Evolutionary conservation across 2,329 filamentous ascomycete species (phyloP).

Genomic region (Fusarium sp.): DNA sequence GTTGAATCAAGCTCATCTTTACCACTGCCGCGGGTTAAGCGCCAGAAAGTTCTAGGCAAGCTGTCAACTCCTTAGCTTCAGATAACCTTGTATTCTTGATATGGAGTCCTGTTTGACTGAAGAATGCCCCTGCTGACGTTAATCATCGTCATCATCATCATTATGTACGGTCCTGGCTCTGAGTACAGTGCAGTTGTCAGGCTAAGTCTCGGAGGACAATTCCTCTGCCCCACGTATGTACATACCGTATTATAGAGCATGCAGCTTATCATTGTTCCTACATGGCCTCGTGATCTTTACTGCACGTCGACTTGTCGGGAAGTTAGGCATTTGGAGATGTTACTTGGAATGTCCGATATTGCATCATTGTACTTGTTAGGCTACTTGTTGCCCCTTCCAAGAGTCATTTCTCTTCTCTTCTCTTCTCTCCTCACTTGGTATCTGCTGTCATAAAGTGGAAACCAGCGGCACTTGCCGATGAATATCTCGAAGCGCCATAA

Average conservation of each 20-base stretch:
- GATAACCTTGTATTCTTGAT: not conserved
- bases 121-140: not conserved
- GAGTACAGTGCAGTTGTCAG: not conserved
- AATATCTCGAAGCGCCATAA: slow-evolving; percentile 15
- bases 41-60: slow-evolving; percentile 35
- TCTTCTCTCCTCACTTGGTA: not conserved
- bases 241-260: slow-evolving; percentile 30
- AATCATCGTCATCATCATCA: not conserved
- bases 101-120: not conserved
- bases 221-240: slow-evolving; percentile 15
- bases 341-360: not conserved
- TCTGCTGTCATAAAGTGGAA: slow-evolving; percentile 18
- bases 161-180: not conserved
- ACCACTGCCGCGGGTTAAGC: slow-evolving; percentile 35
- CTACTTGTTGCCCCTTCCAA: not conserved
- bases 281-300: slow-evolving; percentile 11
- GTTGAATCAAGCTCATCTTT: slow-evolving; percentile 2
- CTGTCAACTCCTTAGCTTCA: slow-evolving; percentile 25
- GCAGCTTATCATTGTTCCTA: slow-evolving; percentile 19
- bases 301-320: not conserved
- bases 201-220: not conserved
- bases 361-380: not conserved
- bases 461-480: slow-evolving; percentile 5
- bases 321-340: not conserved
- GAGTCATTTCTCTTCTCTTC: not conserved